Percentiles rank a stretch among this genome's conserved stretches.
Conservation (phyloP, 2,329 filamentous ascomycete species). For the Cladosporium austrohemisphaericum region DNA sequence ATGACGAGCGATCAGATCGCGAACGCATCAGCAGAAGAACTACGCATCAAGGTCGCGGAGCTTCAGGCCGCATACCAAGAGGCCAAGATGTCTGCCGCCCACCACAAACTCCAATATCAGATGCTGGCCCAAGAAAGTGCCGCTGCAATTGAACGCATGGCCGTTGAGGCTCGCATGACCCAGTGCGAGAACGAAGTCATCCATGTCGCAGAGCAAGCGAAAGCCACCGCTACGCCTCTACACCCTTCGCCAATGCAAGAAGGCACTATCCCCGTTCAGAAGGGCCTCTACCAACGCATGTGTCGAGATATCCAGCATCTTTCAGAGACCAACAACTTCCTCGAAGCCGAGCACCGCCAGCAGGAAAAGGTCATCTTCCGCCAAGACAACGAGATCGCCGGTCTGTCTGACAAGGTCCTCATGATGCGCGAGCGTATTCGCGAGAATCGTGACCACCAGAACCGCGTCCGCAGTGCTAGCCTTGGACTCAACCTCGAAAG, state of each 20-base stretch:
- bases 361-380: slow-evolving; percentile 76
- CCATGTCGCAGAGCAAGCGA: slow-evolving; percentile 65
- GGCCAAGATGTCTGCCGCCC: slow-evolving; percentile 77
- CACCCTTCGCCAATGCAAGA: slow-evolving; percentile 45
- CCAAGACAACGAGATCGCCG: slow-evolving; percentile 68
- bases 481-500: slow-evolving; percentile 56
- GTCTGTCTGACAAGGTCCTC: slow-evolving; percentile 70
- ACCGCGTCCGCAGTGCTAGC: slow-evolving; percentile 65
- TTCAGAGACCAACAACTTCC: slow-evolving; percentile 60
- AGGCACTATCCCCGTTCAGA: slow-evolving; percentile 38
- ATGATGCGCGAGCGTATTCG: slow-evolving; percentile 78
- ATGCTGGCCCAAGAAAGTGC: slow-evolving; percentile 79
- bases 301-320: slow-evolving; percentile 56
- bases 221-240: slow-evolving; percentile 47
- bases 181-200: slow-evolving; percentile 82
- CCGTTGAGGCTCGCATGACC: slow-evolving; percentile 89
- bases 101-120: slow-evolving; percentile 86
- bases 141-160: slow-evolving; percentile 79
- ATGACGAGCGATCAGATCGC: slow-evolving; percentile 51
- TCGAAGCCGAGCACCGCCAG: slow-evolving; percentile 63
- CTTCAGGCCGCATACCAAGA: slow-evolving; percentile 56
- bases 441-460: slow-evolving; percentile 83
- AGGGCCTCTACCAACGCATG: slow-evolving; percentile 55
- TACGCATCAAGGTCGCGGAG: slow-evolving; percentile 52
- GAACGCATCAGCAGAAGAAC: slow-evolving; percentile 48